These are phyloP conservation scores for Pulveroboletus sp. DNA, from an alignment of 768 basidiomycete genomes.

Conservation along the genomic window DNA sequence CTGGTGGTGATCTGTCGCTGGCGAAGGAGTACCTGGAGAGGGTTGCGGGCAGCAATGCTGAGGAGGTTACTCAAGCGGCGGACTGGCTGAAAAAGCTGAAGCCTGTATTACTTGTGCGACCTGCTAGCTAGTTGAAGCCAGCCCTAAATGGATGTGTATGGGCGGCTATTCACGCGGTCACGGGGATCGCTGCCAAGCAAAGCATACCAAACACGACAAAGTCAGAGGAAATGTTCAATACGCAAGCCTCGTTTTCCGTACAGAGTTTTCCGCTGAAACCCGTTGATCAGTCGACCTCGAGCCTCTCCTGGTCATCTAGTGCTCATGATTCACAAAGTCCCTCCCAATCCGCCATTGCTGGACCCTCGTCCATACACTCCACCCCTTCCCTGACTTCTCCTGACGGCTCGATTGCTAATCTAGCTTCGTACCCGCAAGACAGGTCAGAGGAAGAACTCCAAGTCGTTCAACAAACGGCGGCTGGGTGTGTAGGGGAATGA, in stretches of 20 bases:
- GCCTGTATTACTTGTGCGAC: constrained; percentile 26
- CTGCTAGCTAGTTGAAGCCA: constrained; percentile 13
- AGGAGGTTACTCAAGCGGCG: constrained; percentile 71
- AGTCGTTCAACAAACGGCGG: constrained; percentile 42
- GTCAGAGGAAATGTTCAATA: constrained; percentile 32
- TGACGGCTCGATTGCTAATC: constrained; percentile 26
- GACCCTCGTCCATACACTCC: constrained; percentile 25
- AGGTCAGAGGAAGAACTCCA: constrained; percentile 51
- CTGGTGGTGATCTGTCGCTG: constrained; percentile 61
- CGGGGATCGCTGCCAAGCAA: constrained; percentile 33
- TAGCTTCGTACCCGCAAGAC: constrained; percentile 30
- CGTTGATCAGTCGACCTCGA: constrained; percentile 4
- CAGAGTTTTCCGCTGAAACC: constrained; percentile 26
- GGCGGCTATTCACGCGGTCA: constrained; percentile 35
- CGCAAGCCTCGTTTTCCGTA: constrained; percentile 26
- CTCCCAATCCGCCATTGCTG: constrained; percentile 14
- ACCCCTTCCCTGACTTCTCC: constrained; percentile 4
- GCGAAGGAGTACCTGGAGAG: constrained; percentile 71
- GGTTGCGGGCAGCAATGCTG: constrained; percentile 74
- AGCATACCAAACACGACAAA: constrained; percentile 38
- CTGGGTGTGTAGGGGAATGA: constrained; percentile 39
- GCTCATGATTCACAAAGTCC: constrained; percentile 4
- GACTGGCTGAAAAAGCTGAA: constrained; percentile 65
- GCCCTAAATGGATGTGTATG: constrained; percentile 29
- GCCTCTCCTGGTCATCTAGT: constrained; percentile 2